These are phyloP conservation scores for Pseudogymnoascus destructans DNA, from an alignment of 2,329 filamentous ascomycete species.

Conservation along the genomic window DNA sequence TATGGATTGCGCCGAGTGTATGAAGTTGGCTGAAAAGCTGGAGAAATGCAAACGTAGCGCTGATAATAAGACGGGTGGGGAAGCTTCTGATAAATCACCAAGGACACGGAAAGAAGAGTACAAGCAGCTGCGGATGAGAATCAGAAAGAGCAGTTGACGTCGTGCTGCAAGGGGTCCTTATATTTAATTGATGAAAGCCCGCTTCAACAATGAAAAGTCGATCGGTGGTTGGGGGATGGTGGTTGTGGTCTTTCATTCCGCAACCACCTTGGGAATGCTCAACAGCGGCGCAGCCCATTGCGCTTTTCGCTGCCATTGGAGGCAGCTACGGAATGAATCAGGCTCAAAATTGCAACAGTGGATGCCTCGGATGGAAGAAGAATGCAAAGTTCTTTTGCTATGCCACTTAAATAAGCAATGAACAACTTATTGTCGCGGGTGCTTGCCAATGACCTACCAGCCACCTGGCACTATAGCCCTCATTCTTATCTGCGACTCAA, in stretches of 20 bases:
- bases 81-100: background rate
- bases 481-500: background rate
- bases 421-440: background rate
- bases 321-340: background rate
- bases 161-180: background rate
- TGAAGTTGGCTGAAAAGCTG: conserved; percentile 10
- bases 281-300: background rate
- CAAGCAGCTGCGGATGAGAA: background rate
- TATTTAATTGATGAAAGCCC: background rate
- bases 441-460: background rate
- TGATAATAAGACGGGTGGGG: background rate
- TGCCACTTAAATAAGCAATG: background rate
- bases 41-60: conserved; percentile 3
- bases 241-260: background rate
- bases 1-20: conserved; percentile 26
- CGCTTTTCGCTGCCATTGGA: too few relatives aligned
- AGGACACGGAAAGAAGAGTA: background rate
- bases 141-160: background rate
- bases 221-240: background rate
- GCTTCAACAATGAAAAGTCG: background rate
- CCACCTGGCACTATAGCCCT: background rate
- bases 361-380: background rate
- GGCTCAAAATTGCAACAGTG: background rate
- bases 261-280: background rate
- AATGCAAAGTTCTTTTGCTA: background rate